Evolutionary conservation across 306 rosid genomes (phyloP).

Genomic region (Gillenia trifoliata): DNA sequence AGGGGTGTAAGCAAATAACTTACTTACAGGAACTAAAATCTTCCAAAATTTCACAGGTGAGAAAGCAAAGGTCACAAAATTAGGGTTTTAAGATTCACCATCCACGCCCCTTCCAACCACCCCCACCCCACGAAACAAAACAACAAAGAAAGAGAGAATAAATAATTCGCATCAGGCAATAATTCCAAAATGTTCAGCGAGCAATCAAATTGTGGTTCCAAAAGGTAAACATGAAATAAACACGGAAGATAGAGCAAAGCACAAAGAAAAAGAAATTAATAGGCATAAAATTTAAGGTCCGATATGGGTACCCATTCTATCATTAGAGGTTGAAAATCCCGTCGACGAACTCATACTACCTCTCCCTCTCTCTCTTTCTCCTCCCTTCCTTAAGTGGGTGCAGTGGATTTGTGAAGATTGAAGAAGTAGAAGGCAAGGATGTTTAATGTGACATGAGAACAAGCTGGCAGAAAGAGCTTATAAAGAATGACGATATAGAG

Average conservation of each 20-base stretch:
- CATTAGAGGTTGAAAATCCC: slow-evolving; percentile 8
- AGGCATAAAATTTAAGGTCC: neutral
- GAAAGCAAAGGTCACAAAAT: neutral
- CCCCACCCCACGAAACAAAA: neutral
- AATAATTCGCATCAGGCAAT: neutral
- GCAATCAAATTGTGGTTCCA: neutral
- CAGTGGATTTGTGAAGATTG: neutral
- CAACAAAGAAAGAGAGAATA: neutral
- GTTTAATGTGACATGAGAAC: slow-evolving; percentile 9
- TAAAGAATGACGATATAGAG: neutral
- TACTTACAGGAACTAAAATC: neutral
- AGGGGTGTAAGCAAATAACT: neutral
- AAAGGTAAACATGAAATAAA: neutral
- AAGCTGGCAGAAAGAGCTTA: slow-evolving; percentile 3
- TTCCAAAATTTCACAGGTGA: neutral
- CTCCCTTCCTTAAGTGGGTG: neutral
- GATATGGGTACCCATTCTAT: slow-evolving; percentile 14
- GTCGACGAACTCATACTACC: slow-evolving; percentile 17
- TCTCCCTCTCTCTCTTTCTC: neutral
- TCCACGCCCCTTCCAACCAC: neutral
- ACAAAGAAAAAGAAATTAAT: neutral
- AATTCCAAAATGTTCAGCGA: neutral
- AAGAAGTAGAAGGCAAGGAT: slow-evolving; percentile 12
- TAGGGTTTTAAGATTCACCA: neutral
- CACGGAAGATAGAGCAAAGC: neutral